Evolutionary conservation across 1,139 yeast genomes (phyloP), one percentile per base, ranked within the genome.

Genomic region (Spathaspora jeffriesii): DNA sequence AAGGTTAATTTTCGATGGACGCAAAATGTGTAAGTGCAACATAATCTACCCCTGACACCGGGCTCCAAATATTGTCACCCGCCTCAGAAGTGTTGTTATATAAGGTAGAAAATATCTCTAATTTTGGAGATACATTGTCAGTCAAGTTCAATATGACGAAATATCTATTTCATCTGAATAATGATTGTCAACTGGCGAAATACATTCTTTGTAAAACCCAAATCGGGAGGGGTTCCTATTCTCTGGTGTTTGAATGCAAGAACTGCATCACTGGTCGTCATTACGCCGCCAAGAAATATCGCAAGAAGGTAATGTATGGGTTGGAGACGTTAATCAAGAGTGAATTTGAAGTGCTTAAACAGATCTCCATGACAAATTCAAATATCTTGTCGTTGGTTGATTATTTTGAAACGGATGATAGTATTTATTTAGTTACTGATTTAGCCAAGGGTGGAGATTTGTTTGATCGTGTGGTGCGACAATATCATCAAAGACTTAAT

Each of bases 391-490:
- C 85, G 31, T 66, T 87, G 47, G 74, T 82, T 13, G 93, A 87
- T 62, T 84, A 79, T 61, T 86, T 86, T 60, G 91, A 86, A 59
- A 85, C 92, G 1, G 70, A 73, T 14, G 77, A 81, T 44, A 72
- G 75, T 52, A 65, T 85, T 32, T 85, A 81, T 48, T 65, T 86
- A 45, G 80, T 86, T 42, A 85, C 91, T 1, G 88, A 84, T 56
- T 67, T 85, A 45, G 88, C 90, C 28, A 65, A 67, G 37, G 89
- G 89, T 15, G 88, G 88, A 20, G 96, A 88, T 58, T 68, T 88
- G 44, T 88, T 83, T 60, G 82, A 81, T 53, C 65, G 82, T 40
- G 81, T 88, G 43, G 72, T 79, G 42, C 11, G 30, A 3, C 51
- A 54, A 2, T 57, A 38, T 4, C 18, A 25, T 6, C 46, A 45